Evolutionary conservation across 2,329 filamentous ascomycete genomes (phyloP), one percentile per base, ranked within the genome.

Genomic region (Phialophora macrospora): DNA sequence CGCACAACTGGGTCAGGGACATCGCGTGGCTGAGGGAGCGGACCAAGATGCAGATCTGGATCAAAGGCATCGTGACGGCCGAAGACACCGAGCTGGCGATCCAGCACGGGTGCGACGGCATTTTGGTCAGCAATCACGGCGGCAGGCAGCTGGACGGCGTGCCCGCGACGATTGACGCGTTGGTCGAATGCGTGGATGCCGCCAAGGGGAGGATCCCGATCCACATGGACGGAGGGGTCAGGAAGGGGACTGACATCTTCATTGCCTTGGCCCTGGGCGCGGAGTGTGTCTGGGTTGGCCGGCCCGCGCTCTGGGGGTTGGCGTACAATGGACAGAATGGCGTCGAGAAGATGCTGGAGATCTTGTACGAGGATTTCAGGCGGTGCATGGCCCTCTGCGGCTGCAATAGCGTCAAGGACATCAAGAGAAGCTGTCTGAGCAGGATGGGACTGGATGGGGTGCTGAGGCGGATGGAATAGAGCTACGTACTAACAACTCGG

Each of bases 181-280:
- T 80, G 4, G 28, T 60, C 12, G 68, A 68, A 44, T 70, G 68
- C 44, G 66, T 61, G 7, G 11, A 73, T 69, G 12, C 70, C 76
- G 38, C 74, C 69, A 51, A 60, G 20, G 69, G 71, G 3, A 68
- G 61, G 28, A 71, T 75, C 26, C 71, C 68, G 0, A 67, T 75
- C 6, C 80, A 89, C 17, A 68, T 77, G 51, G 88, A 90, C 71
- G 83, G 80, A 5, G 85, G 85, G 0, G 81, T 87, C 28, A 73
- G 85, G 46, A 79, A 81, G 8, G 85, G 84, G 0, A 82, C 80
- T 0, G 85, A 87, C 72, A 79, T 86, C 11, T 82, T 87, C 74
- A 87, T 87, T 70, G 84, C 84, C 0, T 73, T 85, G 2, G 81
- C 81, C 3, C 72, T 85, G 4, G 83, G 82, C 1, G 83, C 82